Evolutionary conservation across 2,329 filamentous ascomycete genomes (phyloP), one percentile per base, ranked within the genome.

Genomic region (Fusarium tjaetaba): DNA sequence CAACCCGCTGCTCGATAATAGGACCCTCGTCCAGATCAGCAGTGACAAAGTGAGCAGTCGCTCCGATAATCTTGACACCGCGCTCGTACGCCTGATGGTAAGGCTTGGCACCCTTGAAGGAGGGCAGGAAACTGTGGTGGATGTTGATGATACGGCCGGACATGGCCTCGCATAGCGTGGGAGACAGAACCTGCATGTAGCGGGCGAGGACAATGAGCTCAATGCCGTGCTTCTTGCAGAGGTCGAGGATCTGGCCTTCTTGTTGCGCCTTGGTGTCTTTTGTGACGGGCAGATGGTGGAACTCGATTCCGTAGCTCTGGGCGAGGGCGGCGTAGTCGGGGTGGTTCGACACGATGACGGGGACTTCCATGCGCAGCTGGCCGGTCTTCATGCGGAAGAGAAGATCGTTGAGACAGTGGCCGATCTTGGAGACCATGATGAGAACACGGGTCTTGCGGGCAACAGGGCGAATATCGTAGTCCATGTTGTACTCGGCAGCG

Each of bases 361-460:
- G 92, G 58, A 95, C 86, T 30, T 95, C 92, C 75, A 96, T 91
- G 78, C 87, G 88, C 61, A 96, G 86, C 83, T 95, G 93, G 51
- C 90, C 90, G 24, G 91, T 91, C 81, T 91, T 92, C 79, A 92
- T 89, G 64, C 94, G 91, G 89, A 94, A 96, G 42, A 96, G 88
- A 55, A 96, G 85, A 82, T 96, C 93, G 82, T 95, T 95, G 61
- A 96, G 86, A 82, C 93, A 96, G 86, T 96, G 93, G 14, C 93
- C 94, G 77, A 94, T 95, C 85, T 95, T 95, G 78, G 93, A 95
- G 36, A 96, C 94, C 93, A 96, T 96, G 86, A 96, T 94, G 77
- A 96, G 86, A 55, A 95, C 91, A 74, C 91, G 89, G 65, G 92
- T 91, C 85, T 94, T 95, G 78, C 90, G 86, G 56, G 90, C 84